Evolutionary conservation across 805 yeast species (phyloP).

Genomic region (Lipomyces yamanashiensis): DNA sequence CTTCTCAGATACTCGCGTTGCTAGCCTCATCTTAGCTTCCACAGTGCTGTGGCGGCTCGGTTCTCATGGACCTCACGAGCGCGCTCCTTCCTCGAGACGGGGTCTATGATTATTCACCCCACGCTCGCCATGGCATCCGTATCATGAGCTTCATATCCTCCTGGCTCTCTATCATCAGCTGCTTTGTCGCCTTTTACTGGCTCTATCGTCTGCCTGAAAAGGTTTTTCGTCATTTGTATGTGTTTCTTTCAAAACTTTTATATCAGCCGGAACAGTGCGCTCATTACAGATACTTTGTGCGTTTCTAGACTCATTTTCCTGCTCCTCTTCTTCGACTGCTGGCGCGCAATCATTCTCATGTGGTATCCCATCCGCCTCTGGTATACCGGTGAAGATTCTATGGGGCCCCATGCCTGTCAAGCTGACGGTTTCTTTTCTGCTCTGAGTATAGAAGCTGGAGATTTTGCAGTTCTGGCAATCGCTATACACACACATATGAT

Average conservation of each 20-base stretch:
- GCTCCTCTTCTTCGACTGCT: conserved; percentile 70
- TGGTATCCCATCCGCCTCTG: conserved; percentile 58
- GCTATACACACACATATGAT: conserved; percentile 81
- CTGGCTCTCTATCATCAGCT: conserved; percentile 55
- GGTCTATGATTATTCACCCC: conserved; percentile 4
- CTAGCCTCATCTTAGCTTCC: neutral
- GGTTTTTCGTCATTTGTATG: conserved; percentile 40
- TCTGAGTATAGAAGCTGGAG: conserved; percentile 56
- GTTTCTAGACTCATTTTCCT: conserved; percentile 67
- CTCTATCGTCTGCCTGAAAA: conserved; percentile 44
- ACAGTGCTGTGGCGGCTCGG: neutral
- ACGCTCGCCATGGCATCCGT: conserved; percentile 26
- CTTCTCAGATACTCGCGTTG: neutral
- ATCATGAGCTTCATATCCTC: conserved; percentile 46
- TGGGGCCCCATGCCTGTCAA: conserved; percentile 31
- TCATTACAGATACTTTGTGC: conserved; percentile 43
- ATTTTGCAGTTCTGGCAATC: conserved; percentile 76
- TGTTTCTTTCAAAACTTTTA: neutral
- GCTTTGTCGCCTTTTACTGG: conserved; percentile 65
- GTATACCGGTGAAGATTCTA: conserved; percentile 31
- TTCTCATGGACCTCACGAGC: neutral
- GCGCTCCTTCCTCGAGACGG: conserved; percentile 1
- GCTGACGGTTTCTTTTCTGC: conserved; percentile 36
- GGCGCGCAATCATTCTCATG: conserved; percentile 71
- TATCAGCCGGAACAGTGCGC: neutral